These are phyloP conservation scores for Spinacia oleracea DNA, from an alignment of 179 eudicot genomes.

Conservation along the genomic window DNA sequence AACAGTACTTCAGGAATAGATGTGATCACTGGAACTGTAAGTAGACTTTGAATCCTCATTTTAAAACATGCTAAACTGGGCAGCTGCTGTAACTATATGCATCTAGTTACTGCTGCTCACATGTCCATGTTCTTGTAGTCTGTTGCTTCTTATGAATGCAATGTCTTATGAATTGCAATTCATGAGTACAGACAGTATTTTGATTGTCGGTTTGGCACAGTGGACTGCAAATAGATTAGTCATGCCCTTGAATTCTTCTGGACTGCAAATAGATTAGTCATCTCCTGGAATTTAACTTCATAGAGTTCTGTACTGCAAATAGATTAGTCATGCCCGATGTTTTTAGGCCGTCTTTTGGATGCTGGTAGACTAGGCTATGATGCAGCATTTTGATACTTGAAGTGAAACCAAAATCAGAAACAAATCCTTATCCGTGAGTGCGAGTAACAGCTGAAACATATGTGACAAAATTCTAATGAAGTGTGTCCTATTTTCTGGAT, in stretches of 20 bases:
- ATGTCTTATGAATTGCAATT: not conserved
- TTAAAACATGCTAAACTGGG: not conserved
- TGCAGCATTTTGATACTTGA: not conserved
- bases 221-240: not conserved
- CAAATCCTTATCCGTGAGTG: not conserved
- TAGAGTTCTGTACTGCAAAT: not conserved
- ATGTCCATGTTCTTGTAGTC: not conserved
- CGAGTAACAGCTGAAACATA: not conserved
- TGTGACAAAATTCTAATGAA: not conserved
- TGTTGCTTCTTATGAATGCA: not conserved
- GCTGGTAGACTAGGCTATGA: not conserved
- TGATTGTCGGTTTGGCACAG: not conserved
- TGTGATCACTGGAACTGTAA: conserved; percentile 84
- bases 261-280: not conserved
- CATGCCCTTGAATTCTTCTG: not conserved
- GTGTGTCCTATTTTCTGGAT: not conserved
- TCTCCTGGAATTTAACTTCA: not conserved
- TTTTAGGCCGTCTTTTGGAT: not conserved
- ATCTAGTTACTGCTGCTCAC: not conserved
- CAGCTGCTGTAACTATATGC: not conserved
- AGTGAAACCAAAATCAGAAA: not conserved
- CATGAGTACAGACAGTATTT: not conserved
- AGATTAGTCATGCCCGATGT: not conserved
- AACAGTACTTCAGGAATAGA: conserved; percentile 81
- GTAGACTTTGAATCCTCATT: conserved; percentile 23